Base-by-base conservation (phyloP, 75 land plant genomes). In the Adiantum capillusveneris region DNA sequence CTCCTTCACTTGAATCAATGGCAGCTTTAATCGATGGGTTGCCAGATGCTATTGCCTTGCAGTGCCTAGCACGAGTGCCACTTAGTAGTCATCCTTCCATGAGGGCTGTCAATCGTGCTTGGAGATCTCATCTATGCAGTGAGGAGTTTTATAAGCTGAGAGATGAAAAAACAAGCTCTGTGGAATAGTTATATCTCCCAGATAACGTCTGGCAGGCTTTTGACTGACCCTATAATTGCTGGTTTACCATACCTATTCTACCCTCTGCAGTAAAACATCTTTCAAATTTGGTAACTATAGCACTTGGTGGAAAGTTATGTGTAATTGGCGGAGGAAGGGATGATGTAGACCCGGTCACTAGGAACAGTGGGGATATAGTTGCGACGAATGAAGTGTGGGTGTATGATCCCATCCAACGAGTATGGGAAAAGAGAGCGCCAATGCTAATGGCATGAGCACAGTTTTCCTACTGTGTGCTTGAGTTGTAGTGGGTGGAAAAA, bases 191-290 rank as follows among this genome's bases (percentile, higher is more conserved):
- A 17, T 94, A 82, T 67, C 88, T 90, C 18, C 91, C 98, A 18
- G 96, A 94, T 55, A 84, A 79, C 54, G 22, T 76, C n/a, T 94
- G 98, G 98, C 89, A 94, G 69, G 76, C 88, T 18, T 94, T 90
- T 69, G 88, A 94, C 55, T 91, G 91, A 20, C 50, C 53, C 17
- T 43, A 30, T 20, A 85, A 86, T 63, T 63, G 42, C 7, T 94
- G 98, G 98, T 66, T 76, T 16, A 75, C 79, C 12, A 69, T 90
- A 0, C 96, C 98, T 7, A 63, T 66, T 25, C 64, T 94, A 11
- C 98, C 98, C 1, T 77, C 96, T 0, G 56, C 69, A 16, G 75
- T 84, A 21, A 72, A 74, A 58, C 79, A 79, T 50, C 81, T 94
- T 49, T 74, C 83, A 17, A 75, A 84, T 52, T 94, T 83, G 67